Evolutionary conservation across 2,329 filamentous ascomycete genomes (phyloP).

Genomic region (Aciculosporium take): DNA sequence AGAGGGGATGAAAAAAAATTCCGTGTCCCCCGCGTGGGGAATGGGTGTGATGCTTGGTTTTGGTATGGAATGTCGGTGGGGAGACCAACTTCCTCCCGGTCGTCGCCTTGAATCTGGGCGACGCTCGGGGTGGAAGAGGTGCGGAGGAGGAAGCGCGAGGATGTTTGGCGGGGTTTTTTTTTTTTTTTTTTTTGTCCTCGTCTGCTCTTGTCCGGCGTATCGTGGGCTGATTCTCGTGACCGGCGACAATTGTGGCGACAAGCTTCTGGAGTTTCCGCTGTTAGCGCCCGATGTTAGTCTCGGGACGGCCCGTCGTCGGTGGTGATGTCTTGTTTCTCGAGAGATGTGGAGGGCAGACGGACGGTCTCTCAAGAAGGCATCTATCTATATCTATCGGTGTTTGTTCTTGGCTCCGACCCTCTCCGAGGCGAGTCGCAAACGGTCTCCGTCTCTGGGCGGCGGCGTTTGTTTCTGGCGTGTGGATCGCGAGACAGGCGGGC

Average conservation of each 20-base stretch:
- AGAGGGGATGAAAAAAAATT: not conserved
- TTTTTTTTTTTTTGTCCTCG: no score
- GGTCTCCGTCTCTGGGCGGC: no score
- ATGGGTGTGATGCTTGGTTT: not conserved
- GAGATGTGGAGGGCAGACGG: slow-evolving; percentile 3
- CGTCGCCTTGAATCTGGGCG: slow-evolving; percentile 1
- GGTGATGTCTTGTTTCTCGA: not conserved
- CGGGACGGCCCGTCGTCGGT: slow-evolving; percentile 2
- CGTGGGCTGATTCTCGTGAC: no score
- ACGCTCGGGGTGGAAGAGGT: slow-evolving; percentile 4
- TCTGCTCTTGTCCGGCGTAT: not conserved
- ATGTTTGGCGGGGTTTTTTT: no score
- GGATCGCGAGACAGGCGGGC: no score
- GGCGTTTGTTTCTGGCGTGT: no score
- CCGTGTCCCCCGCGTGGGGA: not conserved
- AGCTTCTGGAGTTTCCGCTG: not conserved
- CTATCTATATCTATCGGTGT: not conserved
- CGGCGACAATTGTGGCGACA: not conserved
- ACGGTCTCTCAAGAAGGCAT: not conserved
- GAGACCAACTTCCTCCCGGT: not conserved
- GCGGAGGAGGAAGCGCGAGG: no score
- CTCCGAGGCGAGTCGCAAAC: no score
- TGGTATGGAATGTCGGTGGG: no score
- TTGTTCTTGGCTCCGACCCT: no score
- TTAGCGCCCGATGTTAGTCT: not conserved